Evolutionary conservation across 75 land plant genomes (phyloP).

Genomic region (Sequoia sempervirens): DNA sequence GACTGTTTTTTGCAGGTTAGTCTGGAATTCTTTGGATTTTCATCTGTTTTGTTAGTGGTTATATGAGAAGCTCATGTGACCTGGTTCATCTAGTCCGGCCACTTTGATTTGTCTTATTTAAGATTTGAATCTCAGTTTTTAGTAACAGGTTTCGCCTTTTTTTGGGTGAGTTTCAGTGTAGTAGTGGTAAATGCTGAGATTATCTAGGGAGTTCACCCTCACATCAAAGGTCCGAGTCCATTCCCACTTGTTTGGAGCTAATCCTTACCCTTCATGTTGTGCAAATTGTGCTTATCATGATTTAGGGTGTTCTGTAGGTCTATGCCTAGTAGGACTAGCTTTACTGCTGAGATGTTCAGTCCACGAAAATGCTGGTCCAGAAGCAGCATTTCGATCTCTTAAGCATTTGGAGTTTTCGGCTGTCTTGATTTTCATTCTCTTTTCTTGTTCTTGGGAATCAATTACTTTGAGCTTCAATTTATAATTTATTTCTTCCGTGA

Average conservation of each 20-base stretch:
- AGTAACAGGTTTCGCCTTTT: not conserved
- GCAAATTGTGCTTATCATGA: not conserved
- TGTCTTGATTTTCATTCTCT: not conserved
- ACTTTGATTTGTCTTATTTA: not conserved
- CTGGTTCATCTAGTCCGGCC: not conserved
- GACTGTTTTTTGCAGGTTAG: constrained; percentile 79
- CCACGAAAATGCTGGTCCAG: not conserved
- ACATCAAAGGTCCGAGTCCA: too few relatives aligned
- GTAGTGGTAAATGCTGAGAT: not conserved
- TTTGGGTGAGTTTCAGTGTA: not conserved
- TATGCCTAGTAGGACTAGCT: not conserved
- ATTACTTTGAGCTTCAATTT: not conserved
- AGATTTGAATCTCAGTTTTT: not conserved
- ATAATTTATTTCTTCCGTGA: not conserved
- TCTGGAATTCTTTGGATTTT: not conserved
- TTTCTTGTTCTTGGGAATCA: not conserved
- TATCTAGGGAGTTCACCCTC: not conserved
- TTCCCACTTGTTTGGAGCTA: not conserved
- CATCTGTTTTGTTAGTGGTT: not conserved
- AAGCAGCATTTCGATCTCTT: not conserved
- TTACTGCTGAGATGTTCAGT: not conserved
- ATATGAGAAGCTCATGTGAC: not conserved
- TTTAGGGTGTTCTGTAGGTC: not conserved
- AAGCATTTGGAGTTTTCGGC: not conserved
- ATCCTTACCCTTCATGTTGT: not conserved